Evolutionary conservation across 1,284 basidiomycete species (phyloP), one percentile per base, ranked within the genome.

Genomic region (Cutaneotrichosporon cyanovorans): DNA sequence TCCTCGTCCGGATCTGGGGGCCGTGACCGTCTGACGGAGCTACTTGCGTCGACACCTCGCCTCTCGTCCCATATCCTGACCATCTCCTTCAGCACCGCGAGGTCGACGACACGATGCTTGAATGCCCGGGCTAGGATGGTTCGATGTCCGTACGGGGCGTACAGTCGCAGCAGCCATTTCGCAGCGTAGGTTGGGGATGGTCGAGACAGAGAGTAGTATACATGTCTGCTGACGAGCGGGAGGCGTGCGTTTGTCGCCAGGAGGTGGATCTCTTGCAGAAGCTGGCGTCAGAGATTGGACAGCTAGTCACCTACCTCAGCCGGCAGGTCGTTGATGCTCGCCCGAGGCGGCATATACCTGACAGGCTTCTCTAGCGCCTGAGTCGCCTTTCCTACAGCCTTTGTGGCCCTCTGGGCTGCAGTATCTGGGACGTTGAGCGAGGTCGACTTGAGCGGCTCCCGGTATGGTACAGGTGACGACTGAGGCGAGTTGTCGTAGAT

Each of bases 191-290:
- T 48, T 1, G 60, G 32, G 2, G 62, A 55, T 0, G 57, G 48
- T 15, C 41, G 31, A 22, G 75, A 71, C 66, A 83, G 82, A 5
- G 82, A 71, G 6, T 63, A 43, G 51, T 79, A 65, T 18, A 86
- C 63, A 34, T 74, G 67, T 48, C 67, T 76, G 58, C 76, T 82
- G 22, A 76, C 73, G 37, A 72, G 69, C 1, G 85, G 84, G 15
- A 90, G 69, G 35, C 66, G 57, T 25, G 77, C 72, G 14, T 82
- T 86, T 10, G 77, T 66, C 0, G 84, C 79, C 50, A 75, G 76
- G 12, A 83, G 74, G 52, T 87, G 82, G 20, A 89, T 76, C 45
- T 85, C 79, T 56, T 84, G 82, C 0, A 88, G 65, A 5, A 90
- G 73, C 87, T 88, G 51, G 7, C 7, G 41, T 39, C 14, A 10